Evolutionary conservation across 1,284 basidiomycete species (phyloP).

Genomic region (Ustilago esculenta): DNA sequence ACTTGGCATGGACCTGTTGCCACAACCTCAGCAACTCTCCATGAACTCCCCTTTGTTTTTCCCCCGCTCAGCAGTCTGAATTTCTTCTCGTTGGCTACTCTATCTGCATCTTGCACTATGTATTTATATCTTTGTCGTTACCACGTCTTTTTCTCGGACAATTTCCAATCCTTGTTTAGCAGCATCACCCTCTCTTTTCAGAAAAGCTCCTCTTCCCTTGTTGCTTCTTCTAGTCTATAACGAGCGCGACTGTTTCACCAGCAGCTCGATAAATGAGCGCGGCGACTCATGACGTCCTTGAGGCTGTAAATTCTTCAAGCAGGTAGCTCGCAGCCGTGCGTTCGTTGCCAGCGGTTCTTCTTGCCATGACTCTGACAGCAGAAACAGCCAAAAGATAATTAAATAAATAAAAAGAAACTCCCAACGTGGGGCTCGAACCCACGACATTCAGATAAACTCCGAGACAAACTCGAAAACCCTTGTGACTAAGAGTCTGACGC

Average conservation of each 20-base stretch:
- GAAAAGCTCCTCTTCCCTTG: too few relatives aligned
- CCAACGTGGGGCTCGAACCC: constrained; percentile 67
- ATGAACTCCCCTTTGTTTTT: too few relatives aligned
- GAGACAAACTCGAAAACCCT: constrained; percentile 37
- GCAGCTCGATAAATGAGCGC: too few relatives aligned
- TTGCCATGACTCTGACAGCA: neutral
- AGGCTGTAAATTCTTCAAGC: too few relatives aligned
- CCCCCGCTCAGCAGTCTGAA: neutral
- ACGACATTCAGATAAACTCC: constrained; percentile 62
- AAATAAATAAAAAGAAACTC: constrained; percentile 47
- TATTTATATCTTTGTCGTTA: constrained; percentile 4
- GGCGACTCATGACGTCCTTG: too few relatives aligned
- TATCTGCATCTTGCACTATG: constrained; percentile 11
- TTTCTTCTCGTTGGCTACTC: neutral
- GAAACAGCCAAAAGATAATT: neutral
- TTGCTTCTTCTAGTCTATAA: too few relatives aligned
- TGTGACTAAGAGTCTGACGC: constrained; percentile 66
- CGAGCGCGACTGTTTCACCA: too few relatives aligned
- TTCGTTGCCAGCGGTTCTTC: too few relatives aligned
- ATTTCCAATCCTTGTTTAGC: too few relatives aligned
- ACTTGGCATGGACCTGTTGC: neutral
- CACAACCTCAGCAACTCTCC: too few relatives aligned
- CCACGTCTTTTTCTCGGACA: neutral
- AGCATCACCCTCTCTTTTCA: too few relatives aligned
- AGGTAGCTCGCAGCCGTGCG: too few relatives aligned